A percentile compares a stretch with the other conserved stretches of the same genome.
Evolutionary conservation across 345 rosid genomes (phyloP).

Genomic region (Gossypioides kirkii): DNA sequence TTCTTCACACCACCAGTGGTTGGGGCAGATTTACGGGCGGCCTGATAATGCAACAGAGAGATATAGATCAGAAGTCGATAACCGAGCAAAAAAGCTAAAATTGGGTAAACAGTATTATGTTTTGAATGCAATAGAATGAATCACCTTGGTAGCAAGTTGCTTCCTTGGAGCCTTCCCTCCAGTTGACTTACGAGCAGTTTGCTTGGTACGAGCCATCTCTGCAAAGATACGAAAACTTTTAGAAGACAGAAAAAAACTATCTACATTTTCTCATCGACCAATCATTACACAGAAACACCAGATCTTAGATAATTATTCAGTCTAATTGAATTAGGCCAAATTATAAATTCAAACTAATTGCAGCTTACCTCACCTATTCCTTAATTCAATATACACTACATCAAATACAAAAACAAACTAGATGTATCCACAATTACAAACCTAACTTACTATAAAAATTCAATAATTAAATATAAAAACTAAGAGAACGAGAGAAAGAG

Average conservation of each 20-base stretch:
- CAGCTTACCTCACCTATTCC: not conserved
- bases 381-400: not conserved
- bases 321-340: not conserved
- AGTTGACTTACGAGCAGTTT: conserved; percentile 91
- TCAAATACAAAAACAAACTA: not conserved
- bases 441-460: not conserved
- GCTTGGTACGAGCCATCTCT: conserved; percentile 91
- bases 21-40: conserved; percentile 93
- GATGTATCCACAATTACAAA: not conserved
- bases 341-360: not conserved
- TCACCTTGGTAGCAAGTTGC: conserved; percentile 90
- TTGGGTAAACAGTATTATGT: not conserved
- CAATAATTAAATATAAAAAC: too few species aligned
- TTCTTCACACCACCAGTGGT: conserved; percentile 93
- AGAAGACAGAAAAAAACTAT: too few species aligned
- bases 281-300: not conserved
- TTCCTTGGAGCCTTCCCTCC: conserved; percentile 98
- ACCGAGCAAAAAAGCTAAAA: not conserved
- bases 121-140: not conserved
- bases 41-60: conserved; percentile 29
- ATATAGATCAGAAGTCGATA: not conserved
- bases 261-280: not conserved
- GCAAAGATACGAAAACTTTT: not conserved
- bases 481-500: not conserved
- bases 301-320: not conserved